Base-by-base conservation (phyloP, 2,329 filamentous ascomycete species). In the Volutella citrinella region DNA sequence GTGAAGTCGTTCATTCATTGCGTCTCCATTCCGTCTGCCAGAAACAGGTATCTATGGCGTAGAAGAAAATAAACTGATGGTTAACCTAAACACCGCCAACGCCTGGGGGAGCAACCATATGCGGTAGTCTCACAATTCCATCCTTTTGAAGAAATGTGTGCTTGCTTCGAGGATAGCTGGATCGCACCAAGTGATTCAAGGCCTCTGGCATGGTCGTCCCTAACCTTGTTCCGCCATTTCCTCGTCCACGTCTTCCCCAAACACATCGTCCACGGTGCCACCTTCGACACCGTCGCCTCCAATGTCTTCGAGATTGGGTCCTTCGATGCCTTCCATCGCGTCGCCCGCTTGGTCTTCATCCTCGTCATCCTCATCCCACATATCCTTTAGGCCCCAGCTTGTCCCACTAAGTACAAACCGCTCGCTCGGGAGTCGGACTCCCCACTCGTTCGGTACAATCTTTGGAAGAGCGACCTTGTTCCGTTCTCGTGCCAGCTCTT, bases 401-500 rank as follows among this genome's bases (percentile, higher is more conserved):
- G 76, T 70, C 12, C 81, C 81, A 36, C 74, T 82, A 27, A 84
- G 66, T 19, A 84, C 80, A 49, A 84, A 85, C 36, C 80, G 72
- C 63, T 85, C 81, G 49, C 75, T 79, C 2, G 81, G 81, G 40
- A 85, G 58, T 10, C 81, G 65, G 7, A 83, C 72, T 16, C 81
- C 81, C 78, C 80, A 85, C 54, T 84, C 81, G 50, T 76, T 77
- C 25, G 75, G 70, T 10, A 75, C 65, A 12, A 84, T 74, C 41
- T 74, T 71, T 14, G 81, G 81, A 43, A 89, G 61, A 2, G 72
- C 74, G 18, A 83, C 68, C 49, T 76, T 77, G 63, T 89, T 89
- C 44, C 81, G 68, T 55, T 84, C 80, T 43, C 74, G 69, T 10
- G 84, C 86, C n/a, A 88, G 67, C 56, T 89, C 84, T 36, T 82